Evolutionary conservation across 208 protist species (phyloP).

Genomic region (Trypanosomatidae sp.): DNA sequence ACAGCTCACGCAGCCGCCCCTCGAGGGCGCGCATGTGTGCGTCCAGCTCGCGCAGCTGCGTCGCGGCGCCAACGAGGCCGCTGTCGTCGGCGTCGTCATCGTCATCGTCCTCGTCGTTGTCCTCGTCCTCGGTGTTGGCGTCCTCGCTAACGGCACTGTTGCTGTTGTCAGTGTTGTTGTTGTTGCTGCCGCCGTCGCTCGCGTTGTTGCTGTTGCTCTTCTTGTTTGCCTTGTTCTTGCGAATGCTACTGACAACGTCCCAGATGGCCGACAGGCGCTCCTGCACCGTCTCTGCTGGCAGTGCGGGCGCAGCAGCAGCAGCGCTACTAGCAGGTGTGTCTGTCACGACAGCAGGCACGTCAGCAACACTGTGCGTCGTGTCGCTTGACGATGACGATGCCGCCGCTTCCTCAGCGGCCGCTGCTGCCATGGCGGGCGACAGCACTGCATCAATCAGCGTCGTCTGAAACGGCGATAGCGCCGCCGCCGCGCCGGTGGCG

Average conservation of each 20-base stretch:
- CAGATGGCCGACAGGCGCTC: background rate
- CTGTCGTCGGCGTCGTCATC: background rate
- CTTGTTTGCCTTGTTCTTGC: too few relatives aligned
- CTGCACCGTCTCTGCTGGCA: background rate
- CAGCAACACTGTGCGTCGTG: too few relatives aligned
- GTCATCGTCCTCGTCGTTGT: background rate
- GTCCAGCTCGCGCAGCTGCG: constrained; percentile 13
- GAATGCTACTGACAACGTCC: background rate
- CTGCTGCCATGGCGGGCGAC: background rate
- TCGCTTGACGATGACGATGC: background rate
- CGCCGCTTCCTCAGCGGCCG: background rate
- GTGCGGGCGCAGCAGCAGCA: constrained; percentile 3
- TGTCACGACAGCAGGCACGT: too few relatives aligned
- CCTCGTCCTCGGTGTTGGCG: background rate
- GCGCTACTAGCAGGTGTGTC: background rate
- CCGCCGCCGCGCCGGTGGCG: constrained; percentile 5
- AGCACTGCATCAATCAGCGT: constrained; percentile 24
- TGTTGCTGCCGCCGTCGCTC: background rate
- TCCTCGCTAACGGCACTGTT: background rate
- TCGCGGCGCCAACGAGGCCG: constrained; percentile 8
- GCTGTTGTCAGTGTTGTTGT: background rate
- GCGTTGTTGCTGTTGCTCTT: constrained; percentile 1
- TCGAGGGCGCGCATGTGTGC: constrained; percentile 29
- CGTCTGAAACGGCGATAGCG: constrained; percentile 28
- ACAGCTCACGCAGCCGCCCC: constrained; percentile 35